These are phyloP conservation scores for Suillus decipiens DNA, from an alignment of 768 basidiomycete genomes.

Conservation along the genomic window DNA sequence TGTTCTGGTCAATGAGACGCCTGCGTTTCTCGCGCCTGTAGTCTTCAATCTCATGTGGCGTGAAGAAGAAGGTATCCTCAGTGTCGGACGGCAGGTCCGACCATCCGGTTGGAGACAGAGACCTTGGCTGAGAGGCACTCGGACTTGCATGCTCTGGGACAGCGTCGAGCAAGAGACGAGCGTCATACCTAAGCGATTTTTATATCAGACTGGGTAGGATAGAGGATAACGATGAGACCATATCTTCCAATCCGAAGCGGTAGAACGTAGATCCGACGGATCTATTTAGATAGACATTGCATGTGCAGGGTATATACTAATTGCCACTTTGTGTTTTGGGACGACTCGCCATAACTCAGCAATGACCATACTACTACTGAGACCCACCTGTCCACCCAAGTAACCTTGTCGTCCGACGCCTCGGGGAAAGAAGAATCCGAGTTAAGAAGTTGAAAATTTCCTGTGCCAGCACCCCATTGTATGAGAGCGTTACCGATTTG, in stretches of 20 bases:
- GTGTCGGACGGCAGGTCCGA: conserved; percentile 82
- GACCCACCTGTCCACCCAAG: conserved; percentile 88
- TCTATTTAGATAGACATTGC: conserved; percentile 8
- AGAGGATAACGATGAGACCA: conserved; percentile 22
- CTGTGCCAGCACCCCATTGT: conserved; percentile 27
- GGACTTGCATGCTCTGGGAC: conserved; percentile 29
- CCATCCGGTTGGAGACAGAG: conserved; percentile 67
- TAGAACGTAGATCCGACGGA: conserved; percentile 12
- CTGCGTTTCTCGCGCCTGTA: conserved; percentile 70
- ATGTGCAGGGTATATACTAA: conserved; percentile 2
- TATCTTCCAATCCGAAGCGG: conserved; percentile 11
- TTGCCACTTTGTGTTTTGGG: not conserved
- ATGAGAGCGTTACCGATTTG: conserved; percentile 38
- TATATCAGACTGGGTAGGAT: conserved; percentile 21
- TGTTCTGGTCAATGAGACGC: conserved; percentile 53
- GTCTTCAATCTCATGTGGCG: conserved; percentile 64
- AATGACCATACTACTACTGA: conserved; percentile 20
- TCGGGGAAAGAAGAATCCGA: conserved; percentile 13
- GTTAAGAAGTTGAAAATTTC: not conserved
- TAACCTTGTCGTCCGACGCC: conserved; percentile 23
- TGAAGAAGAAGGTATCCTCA: conserved; percentile 85
- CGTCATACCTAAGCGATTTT: conserved; percentile 65
- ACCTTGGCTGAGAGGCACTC: not conserved
- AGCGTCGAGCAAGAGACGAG: conserved; percentile 69
- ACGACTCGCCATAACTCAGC: not conserved